Evolutionary conservation across 2,329 filamentous ascomycete genomes (phyloP).

Genomic region (Aspergillus pseudoterreus): DNA sequence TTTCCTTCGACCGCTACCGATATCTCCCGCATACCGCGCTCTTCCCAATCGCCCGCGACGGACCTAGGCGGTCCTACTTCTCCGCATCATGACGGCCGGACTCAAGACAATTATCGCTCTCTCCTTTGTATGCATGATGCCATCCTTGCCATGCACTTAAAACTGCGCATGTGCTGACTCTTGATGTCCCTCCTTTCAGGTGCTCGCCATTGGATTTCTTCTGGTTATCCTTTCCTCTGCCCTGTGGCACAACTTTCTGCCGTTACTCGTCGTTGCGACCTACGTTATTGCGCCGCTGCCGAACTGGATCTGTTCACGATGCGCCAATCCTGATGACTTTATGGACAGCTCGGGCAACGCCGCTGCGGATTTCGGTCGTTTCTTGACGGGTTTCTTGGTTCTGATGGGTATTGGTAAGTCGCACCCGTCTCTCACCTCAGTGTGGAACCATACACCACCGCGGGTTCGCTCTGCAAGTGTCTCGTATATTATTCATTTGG

Average conservation of each 20-base stretch:
- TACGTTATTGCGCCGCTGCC: conserved; percentile 91
- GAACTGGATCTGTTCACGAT: conserved; percentile 92
- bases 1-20: conserved; percentile 1
- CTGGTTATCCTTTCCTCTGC: conserved; percentile 98
- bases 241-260: conserved; percentile 90
- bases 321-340: conserved; percentile 91
- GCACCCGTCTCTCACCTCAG: neutral
- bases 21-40: conserved; percentile 1
- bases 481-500: neutral
- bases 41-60: conserved; percentile 2
- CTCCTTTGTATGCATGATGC: conserved; percentile 68
- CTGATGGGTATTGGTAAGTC: conserved; percentile 93
- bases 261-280: conserved; percentile 90
- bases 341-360: conserved; percentile 79
- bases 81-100: conserved; percentile 65
- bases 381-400: conserved; percentile 91
- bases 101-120: conserved; percentile 99
- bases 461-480: neutral
- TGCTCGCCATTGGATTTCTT: conserved; percentile 97
- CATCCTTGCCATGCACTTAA: neutral
- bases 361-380: conserved; percentile 87
- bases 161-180: conserved; percentile 1
- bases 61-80: conserved; percentile 19
- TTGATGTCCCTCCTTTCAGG: conserved; percentile 39
- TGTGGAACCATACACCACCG: neutral